Evolutionary conservation across 306 rosid genomes (phyloP).

Genomic region (Medicago truncatula): DNA sequence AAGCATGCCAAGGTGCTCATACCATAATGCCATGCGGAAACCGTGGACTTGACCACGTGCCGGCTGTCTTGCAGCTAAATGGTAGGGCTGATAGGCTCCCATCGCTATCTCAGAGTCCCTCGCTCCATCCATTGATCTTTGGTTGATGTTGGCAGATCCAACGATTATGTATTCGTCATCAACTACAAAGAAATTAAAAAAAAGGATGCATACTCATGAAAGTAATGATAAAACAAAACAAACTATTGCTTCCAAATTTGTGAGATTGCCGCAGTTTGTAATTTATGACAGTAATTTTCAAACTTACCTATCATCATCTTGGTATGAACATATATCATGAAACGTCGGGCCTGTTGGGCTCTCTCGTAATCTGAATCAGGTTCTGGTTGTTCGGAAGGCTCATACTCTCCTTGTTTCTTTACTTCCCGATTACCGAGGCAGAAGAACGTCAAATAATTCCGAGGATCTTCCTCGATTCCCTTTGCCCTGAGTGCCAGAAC

Average conservation of each 20-base stretch:
- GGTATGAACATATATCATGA: slow-evolving; percentile 82
- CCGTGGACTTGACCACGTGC: slow-evolving; percentile 76
- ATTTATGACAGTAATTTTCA: slow-evolving; percentile 15
- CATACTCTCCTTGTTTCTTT: slow-evolving; percentile 70
- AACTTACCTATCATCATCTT: slow-evolving; percentile 77
- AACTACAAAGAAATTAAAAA: slow-evolving; percentile 49
- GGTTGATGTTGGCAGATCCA: slow-evolving; percentile 86
- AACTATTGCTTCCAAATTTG: neutral
- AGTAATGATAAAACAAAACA: neutral
- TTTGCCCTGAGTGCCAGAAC: slow-evolving; percentile 62
- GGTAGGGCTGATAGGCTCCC: slow-evolving; percentile 75
- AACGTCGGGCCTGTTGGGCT: slow-evolving; percentile 73
- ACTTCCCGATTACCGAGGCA: slow-evolving; percentile 80
- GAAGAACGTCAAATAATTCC: slow-evolving; percentile 79
- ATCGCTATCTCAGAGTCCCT: slow-evolving; percentile 79
- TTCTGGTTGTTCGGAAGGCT: slow-evolving; percentile 66
- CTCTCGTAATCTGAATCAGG: slow-evolving; percentile 59
- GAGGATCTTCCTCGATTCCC: slow-evolving; percentile 69
- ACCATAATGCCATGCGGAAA: slow-evolving; percentile 75
- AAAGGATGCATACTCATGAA: neutral
- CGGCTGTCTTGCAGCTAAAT: slow-evolving; percentile 58
- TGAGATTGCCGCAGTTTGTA: neutral
- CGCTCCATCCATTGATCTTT: slow-evolving; percentile 80
- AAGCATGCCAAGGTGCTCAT: slow-evolving; percentile 80
- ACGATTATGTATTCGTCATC: slow-evolving; percentile 77